Evolutionary conservation across 2,329 filamentous ascomycete genomes (phyloP).

Genomic region (Xylaria sp.): DNA sequence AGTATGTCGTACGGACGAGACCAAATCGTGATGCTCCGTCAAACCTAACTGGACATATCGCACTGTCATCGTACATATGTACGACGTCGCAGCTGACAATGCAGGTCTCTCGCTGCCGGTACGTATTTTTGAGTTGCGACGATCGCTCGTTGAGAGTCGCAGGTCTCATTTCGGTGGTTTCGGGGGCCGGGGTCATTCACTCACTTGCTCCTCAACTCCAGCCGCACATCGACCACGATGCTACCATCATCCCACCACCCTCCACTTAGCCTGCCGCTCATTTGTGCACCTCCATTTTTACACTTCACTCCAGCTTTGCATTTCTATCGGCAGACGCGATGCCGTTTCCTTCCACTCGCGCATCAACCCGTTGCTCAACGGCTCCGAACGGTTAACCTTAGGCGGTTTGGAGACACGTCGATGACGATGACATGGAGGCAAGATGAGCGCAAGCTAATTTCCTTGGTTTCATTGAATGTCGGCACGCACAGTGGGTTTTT

Average conservation of each 20-base stretch:
- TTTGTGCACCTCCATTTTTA: not conserved
- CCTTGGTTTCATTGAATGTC: constrained; percentile 36
- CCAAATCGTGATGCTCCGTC: not conserved
- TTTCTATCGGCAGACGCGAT: not conserved
- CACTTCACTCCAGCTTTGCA: not conserved
- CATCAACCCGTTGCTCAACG: not conserved
- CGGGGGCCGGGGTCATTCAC: constrained; percentile 32
- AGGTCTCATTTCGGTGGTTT: constrained; percentile 43
- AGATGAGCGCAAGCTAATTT: constrained; percentile 18
- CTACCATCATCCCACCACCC: constrained; percentile 21
- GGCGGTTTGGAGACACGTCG: constrained; percentile 12
- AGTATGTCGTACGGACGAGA: no score
- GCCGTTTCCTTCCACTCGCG: not conserved
- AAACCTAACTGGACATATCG: not conserved
- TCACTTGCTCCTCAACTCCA: no score
- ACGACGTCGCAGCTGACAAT: constrained; percentile 29
- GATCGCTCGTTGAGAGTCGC: constrained; percentile 38
- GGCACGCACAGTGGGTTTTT: constrained; percentile 30
- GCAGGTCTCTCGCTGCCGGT: constrained; percentile 21
- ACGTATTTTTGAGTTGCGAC: constrained; percentile 31
- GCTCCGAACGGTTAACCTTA: not conserved
- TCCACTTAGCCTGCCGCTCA: not conserved
- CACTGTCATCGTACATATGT: constrained; percentile 8
- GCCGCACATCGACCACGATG: constrained; percentile 30
- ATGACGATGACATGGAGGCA: constrained; percentile 7